Evolutionary conservation across 129 eudicot genomes (phyloP).

Genomic region (Saposhnikovia divaricata): DNA sequence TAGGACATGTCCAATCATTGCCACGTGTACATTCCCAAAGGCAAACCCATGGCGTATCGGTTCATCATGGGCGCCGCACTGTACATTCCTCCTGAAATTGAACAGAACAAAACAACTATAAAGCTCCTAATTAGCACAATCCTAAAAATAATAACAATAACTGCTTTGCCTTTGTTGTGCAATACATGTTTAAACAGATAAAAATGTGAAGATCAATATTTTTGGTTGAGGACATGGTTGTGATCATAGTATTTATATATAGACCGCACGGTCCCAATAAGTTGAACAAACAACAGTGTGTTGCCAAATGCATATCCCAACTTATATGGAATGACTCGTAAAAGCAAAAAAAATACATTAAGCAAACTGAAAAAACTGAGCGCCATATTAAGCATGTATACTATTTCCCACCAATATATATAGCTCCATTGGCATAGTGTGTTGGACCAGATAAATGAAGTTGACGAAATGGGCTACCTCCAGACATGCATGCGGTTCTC

Average conservation of each 20-base stretch:
- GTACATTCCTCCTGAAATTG: conserved; percentile 59
- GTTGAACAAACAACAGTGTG: not conserved
- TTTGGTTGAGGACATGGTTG: not conserved
- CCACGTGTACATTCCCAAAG: conserved; percentile 67
- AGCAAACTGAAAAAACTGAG: not conserved
- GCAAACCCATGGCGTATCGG: conserved; percentile 67
- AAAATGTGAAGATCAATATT: not conserved
- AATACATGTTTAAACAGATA: not conserved
- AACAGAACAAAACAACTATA: not conserved
- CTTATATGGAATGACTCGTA: not conserved
- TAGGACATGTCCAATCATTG: conserved; percentile 88
- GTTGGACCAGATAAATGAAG: conserved; percentile 62
- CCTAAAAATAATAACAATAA: not conserved
- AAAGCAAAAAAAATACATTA: not conserved
- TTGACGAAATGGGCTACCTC: conserved; percentile 82
- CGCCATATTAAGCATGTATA: conserved; percentile 4
- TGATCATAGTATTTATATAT: not conserved
- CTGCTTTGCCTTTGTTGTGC: not conserved
- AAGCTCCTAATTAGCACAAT: not conserved
- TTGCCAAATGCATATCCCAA: not conserved
- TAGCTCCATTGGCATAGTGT: conserved; percentile 69
- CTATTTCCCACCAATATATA: conserved; percentile 77
- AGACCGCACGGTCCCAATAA: not conserved
- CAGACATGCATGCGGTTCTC: conserved; percentile 58
- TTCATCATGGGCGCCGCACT: conserved; percentile 85